Conservation (phyloP, 2,329 filamentous ascomycete genomes). For the Paraconiothyrium sp. region DNA sequence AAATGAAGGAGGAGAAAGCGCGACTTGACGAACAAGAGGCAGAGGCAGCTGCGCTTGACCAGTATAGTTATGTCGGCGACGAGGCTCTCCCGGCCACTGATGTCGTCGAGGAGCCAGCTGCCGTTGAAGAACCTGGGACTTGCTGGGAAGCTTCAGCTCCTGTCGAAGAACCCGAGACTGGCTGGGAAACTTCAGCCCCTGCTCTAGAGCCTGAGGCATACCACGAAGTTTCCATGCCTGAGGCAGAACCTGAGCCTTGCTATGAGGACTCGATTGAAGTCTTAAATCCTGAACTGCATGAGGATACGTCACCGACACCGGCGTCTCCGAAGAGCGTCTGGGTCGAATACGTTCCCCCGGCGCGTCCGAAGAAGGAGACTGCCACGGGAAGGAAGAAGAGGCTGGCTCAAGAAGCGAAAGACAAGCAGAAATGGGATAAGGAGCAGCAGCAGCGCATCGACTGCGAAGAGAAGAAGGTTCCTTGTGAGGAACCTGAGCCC, state of each 20-base stretch:
- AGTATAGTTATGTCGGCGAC: not conserved
- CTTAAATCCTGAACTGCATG: constrained; percentile 43
- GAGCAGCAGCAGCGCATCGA: constrained; percentile 35
- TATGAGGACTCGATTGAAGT: constrained; percentile 43
- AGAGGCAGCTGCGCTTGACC: not conserved
- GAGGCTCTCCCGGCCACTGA: not conserved
- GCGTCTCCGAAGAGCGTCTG: constrained; percentile 42
- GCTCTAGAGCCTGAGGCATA: no score
- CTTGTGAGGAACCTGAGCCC: constrained; percentile 2
- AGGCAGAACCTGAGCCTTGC: not conserved
- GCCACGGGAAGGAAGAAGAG: constrained; percentile 39
- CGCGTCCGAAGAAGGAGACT: constrained; percentile 28
- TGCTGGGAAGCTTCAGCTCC: constrained; percentile 5
- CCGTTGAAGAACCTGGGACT: constrained; percentile 1
- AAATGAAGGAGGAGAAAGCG: not conserved
- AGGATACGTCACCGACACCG: constrained; percentile 20
- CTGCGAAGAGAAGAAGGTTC: constrained; percentile 37
- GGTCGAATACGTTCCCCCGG: constrained; percentile 29
- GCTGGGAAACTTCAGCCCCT: no score
- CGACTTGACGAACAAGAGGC: not conserved
- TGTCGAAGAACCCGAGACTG: no score
- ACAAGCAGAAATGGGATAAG: constrained; percentile 41
- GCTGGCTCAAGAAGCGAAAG: constrained; percentile 44
- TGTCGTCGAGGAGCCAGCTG: not conserved
- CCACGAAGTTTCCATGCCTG: no score